phyloP scores from a whole-genome alignment of 108 stramenopile species.

The Nitzschia inconspicua region DNA sequence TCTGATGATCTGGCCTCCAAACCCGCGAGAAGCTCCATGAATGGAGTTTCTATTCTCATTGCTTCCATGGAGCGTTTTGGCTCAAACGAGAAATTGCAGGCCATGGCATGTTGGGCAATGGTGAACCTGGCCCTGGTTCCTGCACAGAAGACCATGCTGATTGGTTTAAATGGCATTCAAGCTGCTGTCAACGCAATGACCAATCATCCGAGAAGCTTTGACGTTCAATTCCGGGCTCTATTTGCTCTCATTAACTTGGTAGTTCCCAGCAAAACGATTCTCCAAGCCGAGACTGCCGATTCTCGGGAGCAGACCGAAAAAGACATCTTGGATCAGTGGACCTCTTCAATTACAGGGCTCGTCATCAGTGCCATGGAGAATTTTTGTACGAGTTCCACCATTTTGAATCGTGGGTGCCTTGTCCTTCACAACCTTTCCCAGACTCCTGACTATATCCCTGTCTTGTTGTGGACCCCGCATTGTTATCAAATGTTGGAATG shows the following conservation, averaged over 20 bases:
- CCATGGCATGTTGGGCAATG: slow-evolving; percentile 93
- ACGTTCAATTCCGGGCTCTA: slow-evolving; percentile 92
- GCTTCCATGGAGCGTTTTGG: slow-evolving; percentile 82
- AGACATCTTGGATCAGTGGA: slow-evolving; percentile 71
- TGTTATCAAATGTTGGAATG: slow-evolving; percentile 79
- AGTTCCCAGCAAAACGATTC: slow-evolving; percentile 38
- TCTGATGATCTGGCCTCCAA: background rate
- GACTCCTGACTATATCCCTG: slow-evolving; percentile 60
- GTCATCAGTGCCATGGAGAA: slow-evolving; percentile 87
- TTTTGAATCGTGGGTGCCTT: slow-evolving; percentile 88
- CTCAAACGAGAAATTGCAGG: slow-evolving; percentile 73
- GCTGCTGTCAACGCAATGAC: slow-evolving; percentile 82
- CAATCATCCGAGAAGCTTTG: slow-evolving; percentile 75
- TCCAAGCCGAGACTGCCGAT: slow-evolving; percentile 1
- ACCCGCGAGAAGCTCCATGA: slow-evolving; percentile 1
- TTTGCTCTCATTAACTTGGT: slow-evolving; percentile 94
- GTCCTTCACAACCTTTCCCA: slow-evolving; percentile 91
- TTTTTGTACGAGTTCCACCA: slow-evolving; percentile 85
- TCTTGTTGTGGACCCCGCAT: slow-evolving; percentile 72
- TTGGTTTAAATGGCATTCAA: slow-evolving; percentile 77
- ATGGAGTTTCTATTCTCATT: slow-evolving; percentile 85
- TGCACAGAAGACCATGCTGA: slow-evolving; percentile 74
- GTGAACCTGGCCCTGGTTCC: slow-evolving; percentile 90
- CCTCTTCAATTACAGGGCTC: slow-evolving; percentile 62
- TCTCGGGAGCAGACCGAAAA: slow-evolving; percentile 13